A percentile compares a stretch with the other conserved stretches of the same genome.
phyloP scores from a whole-genome alignment of 306 rosid species.

The Ammopiptanthus mongolicus region DNA sequence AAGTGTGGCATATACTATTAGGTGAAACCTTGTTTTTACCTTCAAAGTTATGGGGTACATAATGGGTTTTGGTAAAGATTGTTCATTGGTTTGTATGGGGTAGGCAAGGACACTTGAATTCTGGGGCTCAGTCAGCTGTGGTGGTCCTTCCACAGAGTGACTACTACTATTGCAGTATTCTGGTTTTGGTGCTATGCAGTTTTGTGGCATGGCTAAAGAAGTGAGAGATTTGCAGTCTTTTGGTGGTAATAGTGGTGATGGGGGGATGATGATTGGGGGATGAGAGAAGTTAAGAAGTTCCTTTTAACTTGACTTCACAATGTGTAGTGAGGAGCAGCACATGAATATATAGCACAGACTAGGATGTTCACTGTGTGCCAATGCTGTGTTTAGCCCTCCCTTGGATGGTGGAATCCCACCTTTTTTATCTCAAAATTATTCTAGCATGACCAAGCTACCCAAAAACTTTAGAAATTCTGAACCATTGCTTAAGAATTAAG shows the following conservation, averaged over 20 bases:
- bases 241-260: background rate
- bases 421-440: slow-evolving; percentile 46
- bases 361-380: slow-evolving; percentile 31
- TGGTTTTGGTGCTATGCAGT: slow-evolving; percentile 54
- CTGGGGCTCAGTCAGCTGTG: slow-evolving; percentile 44
- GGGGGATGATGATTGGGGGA: slow-evolving; percentile 16
- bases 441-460: slow-evolving; percentile 26
- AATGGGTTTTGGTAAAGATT: slow-evolving; percentile 48
- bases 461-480: slow-evolving; percentile 28
- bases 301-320: slow-evolving; percentile 42
- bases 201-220: slow-evolving; percentile 43
- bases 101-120: slow-evolving; percentile 43
- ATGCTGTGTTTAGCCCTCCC: slow-evolving; percentile 17
- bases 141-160: slow-evolving; percentile 25
- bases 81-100: slow-evolving; percentile 44
- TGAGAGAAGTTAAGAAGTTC: slow-evolving; percentile 44
- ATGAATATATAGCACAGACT: slow-evolving; percentile 40
- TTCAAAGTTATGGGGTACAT: slow-evolving; percentile 73
- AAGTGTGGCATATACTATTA: background rate
- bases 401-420: slow-evolving; percentile 48
- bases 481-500: slow-evolving; percentile 18
- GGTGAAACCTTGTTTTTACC: slow-evolving; percentile 34
- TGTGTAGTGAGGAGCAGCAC: slow-evolving; percentile 33
- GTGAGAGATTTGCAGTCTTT: slow-evolving; percentile 12
- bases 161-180: slow-evolving; percentile 24